A percentile compares a stretch with the other conserved stretches of the same genome.
Evolutionary conservation across 1,284 basidiomycete genomes (phyloP).

Genomic region (Cutaneotrichosporon sp.): DNA sequence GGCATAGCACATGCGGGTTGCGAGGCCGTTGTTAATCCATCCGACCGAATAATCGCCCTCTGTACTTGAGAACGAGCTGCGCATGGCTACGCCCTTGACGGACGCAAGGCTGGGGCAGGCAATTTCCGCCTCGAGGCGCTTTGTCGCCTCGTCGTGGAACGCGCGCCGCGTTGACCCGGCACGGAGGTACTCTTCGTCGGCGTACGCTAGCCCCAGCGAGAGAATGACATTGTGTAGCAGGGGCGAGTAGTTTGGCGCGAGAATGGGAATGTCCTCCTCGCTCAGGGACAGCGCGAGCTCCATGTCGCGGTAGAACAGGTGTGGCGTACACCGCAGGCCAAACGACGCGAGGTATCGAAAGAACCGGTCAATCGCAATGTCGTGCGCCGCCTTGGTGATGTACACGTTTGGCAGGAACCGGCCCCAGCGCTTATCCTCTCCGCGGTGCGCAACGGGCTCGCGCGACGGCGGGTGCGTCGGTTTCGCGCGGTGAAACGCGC

Average conservation of each 20-base stretch:
- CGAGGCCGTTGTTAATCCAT: slow-evolving; percentile 27
- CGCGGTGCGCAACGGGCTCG: slow-evolving; percentile 1
- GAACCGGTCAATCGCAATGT: slow-evolving; percentile 26
- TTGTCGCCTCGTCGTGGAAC: slow-evolving; percentile 57
- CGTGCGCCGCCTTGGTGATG: slow-evolving; percentile 22
- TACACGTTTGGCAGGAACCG: slow-evolving; percentile 15
- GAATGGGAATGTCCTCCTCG: slow-evolving; percentile 37
- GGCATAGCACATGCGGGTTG: slow-evolving; percentile 19
- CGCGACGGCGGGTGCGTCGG: not conserved
- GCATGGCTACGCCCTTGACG: slow-evolving; percentile 57
- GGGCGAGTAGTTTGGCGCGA: slow-evolving; percentile 60
- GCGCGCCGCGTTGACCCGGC: slow-evolving; percentile 52
- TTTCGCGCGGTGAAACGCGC: slow-evolving; percentile 8
- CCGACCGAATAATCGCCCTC: slow-evolving; percentile 28
- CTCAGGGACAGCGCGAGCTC: slow-evolving; percentile 17
- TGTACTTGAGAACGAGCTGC: slow-evolving; percentile 58
- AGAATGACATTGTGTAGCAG: slow-evolving; percentile 66
- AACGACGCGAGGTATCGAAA: slow-evolving; percentile 28
- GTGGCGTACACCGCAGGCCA: slow-evolving; percentile 15
- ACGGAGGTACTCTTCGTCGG: slow-evolving; percentile 54
- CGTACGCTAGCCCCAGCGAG: slow-evolving; percentile 57
- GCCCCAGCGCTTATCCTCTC: not conserved
- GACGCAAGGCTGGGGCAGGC: slow-evolving; percentile 57
- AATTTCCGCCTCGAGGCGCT: slow-evolving; percentile 56
- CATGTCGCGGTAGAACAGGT: slow-evolving; percentile 23